Evolutionary conservation across 139 green algal species (phyloP), one percentile per base, ranked within the genome.

Genomic region (Coelastrella sp.): DNA sequence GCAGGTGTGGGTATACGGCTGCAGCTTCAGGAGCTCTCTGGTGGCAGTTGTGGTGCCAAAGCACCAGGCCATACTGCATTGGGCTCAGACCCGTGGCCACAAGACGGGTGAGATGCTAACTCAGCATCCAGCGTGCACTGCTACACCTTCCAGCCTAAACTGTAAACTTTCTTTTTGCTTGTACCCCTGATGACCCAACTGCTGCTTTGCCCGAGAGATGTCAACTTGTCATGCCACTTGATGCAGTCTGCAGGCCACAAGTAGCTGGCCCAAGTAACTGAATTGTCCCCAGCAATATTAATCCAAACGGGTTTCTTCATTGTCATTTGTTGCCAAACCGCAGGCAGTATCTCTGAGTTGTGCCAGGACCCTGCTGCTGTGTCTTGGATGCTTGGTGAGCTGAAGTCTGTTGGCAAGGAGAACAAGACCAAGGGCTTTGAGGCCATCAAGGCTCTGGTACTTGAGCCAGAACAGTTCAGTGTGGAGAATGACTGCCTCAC

Each of bases 1-100:
- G 13, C 89, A 95, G 92, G 93, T 98, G 50, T 99, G 94, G 93
- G 96, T 99, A 79, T 98, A 98, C 48, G 95, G 91, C 76, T 96
- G 98, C 93, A 95, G 88, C 59, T 97, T 97, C 66, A 92, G 99
- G 93, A 94, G 77, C 89, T 85, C 30, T 32, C 91, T 99, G 67
- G 91, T 99, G 48, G 95, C 92, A 0, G 92, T 99, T 57, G 96
- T 97, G 75, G 96, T 98, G 43, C 96, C 96, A 5, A 85, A 90
- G 37, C 59, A 88, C 25, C 48, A 59, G n/a, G 85, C 85, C 13
- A 85, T 96, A 21, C 67, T 86, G 80, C 79, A 66, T 19, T 96
- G 95, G 92, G 96, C 94, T 15, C 85, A 82, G 63, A 53, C 84
- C n/a, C n/a, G n/a, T 38, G 66, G 87, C 3, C 92, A 89, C 64